phyloP scores from a whole-genome alignment of 202 grass and related monocot genomes.

The Dendrocalamus latiflorus region DNA sequence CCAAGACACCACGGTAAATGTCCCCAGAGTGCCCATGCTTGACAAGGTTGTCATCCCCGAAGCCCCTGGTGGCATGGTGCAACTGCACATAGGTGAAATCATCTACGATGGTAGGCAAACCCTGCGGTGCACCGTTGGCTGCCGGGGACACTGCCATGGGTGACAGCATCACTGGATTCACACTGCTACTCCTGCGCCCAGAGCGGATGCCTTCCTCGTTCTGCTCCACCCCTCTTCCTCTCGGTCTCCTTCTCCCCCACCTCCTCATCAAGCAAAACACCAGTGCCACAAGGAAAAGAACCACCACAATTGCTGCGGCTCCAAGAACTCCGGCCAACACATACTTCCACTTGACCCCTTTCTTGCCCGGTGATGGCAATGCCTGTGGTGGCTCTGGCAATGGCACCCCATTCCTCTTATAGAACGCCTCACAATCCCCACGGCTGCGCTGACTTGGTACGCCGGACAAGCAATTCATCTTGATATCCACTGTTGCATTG shows the following conservation, averaged over 20 bases:
- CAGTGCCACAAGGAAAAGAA: slow-evolving; percentile 21
- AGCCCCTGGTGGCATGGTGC: slow-evolving; percentile 47
- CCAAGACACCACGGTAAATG: slow-evolving; percentile 60
- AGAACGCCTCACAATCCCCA: slow-evolving; percentile 59
- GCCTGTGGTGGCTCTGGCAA: slow-evolving; percentile 12
- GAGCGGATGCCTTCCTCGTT: slow-evolving; percentile 42
- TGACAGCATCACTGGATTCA: slow-evolving; percentile 51
- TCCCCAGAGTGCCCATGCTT: slow-evolving; percentile 69
- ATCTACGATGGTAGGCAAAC: slow-evolving; percentile 17
- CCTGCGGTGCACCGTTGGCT: slow-evolving; percentile 20
- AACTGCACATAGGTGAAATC: slow-evolving; percentile 70
- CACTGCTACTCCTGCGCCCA: slow-evolving; percentile 46
- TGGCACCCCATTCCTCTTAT: slow-evolving; percentile 37
- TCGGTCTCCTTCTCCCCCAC: slow-evolving; percentile 8
- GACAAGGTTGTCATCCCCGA: slow-evolving; percentile 56
- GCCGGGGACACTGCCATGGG: slow-evolving; percentile 11
- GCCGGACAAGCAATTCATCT: slow-evolving; percentile 61
- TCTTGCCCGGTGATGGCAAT: slow-evolving; percentile 13
- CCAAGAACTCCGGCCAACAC: slow-evolving; percentile 44
- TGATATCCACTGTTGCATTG: slow-evolving; percentile 7
- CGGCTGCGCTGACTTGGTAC: slow-evolving; percentile 45
- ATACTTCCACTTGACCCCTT: slow-evolving; percentile 39
- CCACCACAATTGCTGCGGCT: slow-evolving; percentile 25
- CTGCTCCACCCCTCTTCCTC: slow-evolving; percentile 34
- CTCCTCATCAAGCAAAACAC: slow-evolving; percentile 39